Evolutionary conservation across 1,284 basidiomycete species (phyloP), one percentile per base, ranked within the genome.

Genomic region (Fomitopsis schrenkii): DNA sequence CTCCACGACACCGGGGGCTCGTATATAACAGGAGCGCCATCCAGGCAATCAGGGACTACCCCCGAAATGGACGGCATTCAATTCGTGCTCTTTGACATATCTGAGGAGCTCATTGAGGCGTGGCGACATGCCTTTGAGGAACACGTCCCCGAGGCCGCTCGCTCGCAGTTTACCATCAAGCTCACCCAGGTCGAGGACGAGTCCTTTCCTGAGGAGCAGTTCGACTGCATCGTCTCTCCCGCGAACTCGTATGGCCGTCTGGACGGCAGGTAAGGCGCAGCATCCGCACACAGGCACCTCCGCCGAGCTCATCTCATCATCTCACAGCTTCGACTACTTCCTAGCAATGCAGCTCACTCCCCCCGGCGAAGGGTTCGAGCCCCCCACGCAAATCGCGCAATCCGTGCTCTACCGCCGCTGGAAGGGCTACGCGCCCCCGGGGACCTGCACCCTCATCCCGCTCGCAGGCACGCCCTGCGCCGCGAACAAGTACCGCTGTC

Each of bases 191-290:
- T 33, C 3, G 50, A 36, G 8, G 52, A 54, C 42, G 40, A 58
- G 12, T 55, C 35, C 15, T 46, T 36, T 5, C 60, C 60, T 10
- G 36, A 28, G 46, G 36, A 46, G 3, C 41, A 48, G 15, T 68
- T 68, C 55, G 69, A 71, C 63, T 68, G 68, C 57, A 67, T 71
- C 22, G 69, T 71, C 45, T 70, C 67, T 7, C 69, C 68, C 9
- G 68, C 69, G 7, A 68, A 70, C 52, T 71, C 69, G 14, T 68
- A 63, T 52, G 69, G 69, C 36, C 53, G 66, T 7, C 62, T 70
- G 28, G 69, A 69, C 59, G 67, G 68, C 17, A 67, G 65, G 66
- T 69, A 42, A 8, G 65, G 36, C 22, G 19, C 58, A 12, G 22
- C 50, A 22, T 19, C 22, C 12, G 36, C 46, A 6, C 41, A 48